Evolutionary conservation across 495 filamentous ascomycete genomes (phyloP).

Genomic region (Hamigera avellanea): DNA sequence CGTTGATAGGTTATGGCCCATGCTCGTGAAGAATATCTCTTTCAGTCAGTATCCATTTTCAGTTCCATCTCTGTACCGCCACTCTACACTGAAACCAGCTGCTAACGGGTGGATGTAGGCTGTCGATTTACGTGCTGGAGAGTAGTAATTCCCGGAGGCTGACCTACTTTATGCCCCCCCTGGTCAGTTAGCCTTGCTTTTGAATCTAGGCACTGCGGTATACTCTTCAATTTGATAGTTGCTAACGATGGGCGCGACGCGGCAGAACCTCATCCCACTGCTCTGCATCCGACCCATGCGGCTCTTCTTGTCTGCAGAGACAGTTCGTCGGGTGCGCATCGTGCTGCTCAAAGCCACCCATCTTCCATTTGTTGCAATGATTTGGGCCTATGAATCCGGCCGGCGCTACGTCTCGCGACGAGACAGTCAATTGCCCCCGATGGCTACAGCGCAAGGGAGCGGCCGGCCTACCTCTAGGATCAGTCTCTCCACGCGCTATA

Average conservation of each 20-base stretch:
- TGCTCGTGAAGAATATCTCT: constrained; percentile 71
- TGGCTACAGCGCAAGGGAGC: constrained; percentile 9
- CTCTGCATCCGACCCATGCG: constrained; percentile 74
- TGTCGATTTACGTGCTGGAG: constrained; percentile 65
- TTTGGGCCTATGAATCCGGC: constrained; percentile 46
- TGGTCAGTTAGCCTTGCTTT: constrained; percentile 30
- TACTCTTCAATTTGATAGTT: not conserved
- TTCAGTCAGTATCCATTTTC: constrained; percentile 43
- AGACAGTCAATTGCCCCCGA: constrained; percentile 15
- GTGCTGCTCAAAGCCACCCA: constrained; percentile 64
- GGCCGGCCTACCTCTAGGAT: constrained; percentile 15
- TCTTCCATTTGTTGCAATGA: constrained; percentile 49
- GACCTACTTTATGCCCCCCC: constrained; percentile 64
- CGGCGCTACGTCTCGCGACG: constrained; percentile 17
- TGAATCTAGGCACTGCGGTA: constrained; percentile 5
- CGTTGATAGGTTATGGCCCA: constrained; percentile 43
- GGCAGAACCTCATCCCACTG: constrained; percentile 73
- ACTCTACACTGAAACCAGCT: not conserved
- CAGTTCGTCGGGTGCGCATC: constrained; percentile 64
- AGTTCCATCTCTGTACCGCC: constrained; percentile 1
- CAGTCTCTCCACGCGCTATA: constrained; percentile 19
- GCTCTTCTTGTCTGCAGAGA: constrained; percentile 59
- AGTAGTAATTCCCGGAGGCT: constrained; percentile 62
- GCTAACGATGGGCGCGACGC: constrained; percentile 18
- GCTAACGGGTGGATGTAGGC: constrained; percentile 16